Conservation (phyloP, 2,329 filamentous ascomycete species). For the Penicillium carneum region DNA sequence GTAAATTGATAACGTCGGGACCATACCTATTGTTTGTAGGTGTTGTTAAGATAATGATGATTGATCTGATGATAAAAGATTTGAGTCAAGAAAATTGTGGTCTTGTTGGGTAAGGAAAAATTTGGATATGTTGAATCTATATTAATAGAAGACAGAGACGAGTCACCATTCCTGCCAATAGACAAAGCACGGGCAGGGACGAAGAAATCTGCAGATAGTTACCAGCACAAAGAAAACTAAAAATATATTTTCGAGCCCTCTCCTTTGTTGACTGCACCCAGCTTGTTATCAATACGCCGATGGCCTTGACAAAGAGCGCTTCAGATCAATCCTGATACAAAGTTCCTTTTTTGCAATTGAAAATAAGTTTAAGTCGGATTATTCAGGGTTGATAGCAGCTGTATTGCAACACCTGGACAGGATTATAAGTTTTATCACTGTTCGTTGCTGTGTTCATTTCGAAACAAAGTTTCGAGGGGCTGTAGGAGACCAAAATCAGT, state of each 20-base stretch:
- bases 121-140: neutral
- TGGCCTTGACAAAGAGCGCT: neutral
- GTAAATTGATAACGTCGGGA: neutral
- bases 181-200: neutral
- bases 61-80: neutral
- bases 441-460: no score
- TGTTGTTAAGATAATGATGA: neutral
- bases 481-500: neutral
- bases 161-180: neutral
- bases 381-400: neutral
- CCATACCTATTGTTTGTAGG: neutral
- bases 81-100: neutral
- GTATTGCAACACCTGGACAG: no score
- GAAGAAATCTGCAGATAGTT: neutral
- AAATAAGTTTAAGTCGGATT: neutral
- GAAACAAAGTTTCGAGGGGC: neutral
- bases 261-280: conserved; percentile 2
- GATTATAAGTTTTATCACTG: neutral
- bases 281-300: neutral
- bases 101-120: neutral
- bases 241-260: neutral
- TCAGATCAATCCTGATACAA: neutral
- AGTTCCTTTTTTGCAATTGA: neutral
- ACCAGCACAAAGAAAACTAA: conserved; percentile 4
- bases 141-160: conserved; percentile 1